phyloP scores from a whole-genome alignment of 2,329 filamentous ascomycete genomes.

The Phaeosphaeria sp. region DNA sequence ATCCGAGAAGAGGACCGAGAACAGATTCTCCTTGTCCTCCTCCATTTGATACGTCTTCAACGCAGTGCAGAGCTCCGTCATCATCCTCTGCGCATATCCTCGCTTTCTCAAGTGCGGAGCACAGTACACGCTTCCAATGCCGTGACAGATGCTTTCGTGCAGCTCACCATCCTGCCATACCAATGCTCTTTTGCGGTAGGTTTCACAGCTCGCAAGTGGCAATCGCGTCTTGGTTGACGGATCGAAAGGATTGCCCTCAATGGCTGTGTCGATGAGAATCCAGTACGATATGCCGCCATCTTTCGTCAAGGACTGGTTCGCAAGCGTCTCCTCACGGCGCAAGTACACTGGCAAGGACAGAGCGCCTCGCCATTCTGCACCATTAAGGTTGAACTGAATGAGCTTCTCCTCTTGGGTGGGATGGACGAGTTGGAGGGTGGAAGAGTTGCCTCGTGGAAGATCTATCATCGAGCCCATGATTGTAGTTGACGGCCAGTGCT shows the following conservation, averaged over 20 bases:
- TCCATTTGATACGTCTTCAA: slow-evolving; percentile 61
- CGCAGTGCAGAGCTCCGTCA: slow-evolving; percentile 68
- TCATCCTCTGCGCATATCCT: slow-evolving; percentile 83
- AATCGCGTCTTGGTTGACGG: slow-evolving; percentile 48
- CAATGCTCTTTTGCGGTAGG: slow-evolving; percentile 57
- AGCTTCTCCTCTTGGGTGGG: slow-evolving; percentile 63
- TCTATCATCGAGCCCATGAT: slow-evolving; percentile 34
- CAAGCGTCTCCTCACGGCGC: slow-evolving; percentile 62
- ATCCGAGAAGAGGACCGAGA: slow-evolving; percentile 85
- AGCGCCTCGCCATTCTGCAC: slow-evolving; percentile 64
- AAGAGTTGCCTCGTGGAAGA: slow-evolving; percentile 58
- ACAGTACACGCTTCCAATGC: slow-evolving; percentile 82
- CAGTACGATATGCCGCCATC: slow-evolving; percentile 65
- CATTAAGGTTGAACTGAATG: slow-evolving; percentile 62
- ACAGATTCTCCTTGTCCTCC: slow-evolving; percentile 56
- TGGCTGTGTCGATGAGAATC: slow-evolving; percentile 62
- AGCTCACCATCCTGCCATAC: slow-evolving; percentile 55
- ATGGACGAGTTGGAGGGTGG: slow-evolving; percentile 60
- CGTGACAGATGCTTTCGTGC: slow-evolving; percentile 70
- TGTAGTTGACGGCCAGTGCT: slow-evolving; percentile 3
- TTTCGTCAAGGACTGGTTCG: slow-evolving; percentile 59
- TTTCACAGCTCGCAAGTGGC: slow-evolving; percentile 66
- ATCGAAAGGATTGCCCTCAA: slow-evolving; percentile 41
- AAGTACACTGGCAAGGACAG: slow-evolving; percentile 64
- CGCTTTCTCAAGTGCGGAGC: slow-evolving; percentile 69